Evolutionary conservation across 2,329 filamentous ascomycete genomes (phyloP).

Genomic region (Fusarium pseudograminearum): DNA sequence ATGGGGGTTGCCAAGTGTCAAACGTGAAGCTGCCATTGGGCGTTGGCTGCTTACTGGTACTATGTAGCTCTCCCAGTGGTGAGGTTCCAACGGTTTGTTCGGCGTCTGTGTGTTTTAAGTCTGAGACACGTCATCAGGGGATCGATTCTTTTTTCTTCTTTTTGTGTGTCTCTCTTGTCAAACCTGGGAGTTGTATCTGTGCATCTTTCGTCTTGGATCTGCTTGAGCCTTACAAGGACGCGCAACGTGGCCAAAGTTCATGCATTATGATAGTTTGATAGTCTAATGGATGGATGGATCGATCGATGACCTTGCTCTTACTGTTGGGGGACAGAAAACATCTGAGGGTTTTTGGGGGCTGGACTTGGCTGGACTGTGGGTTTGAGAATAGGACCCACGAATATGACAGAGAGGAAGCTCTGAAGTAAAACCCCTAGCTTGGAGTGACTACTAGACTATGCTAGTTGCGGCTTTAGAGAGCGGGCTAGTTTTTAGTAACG

Average conservation of each 20-base stretch:
- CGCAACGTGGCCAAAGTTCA: not conserved
- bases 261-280: not conserved
- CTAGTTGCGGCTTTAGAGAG: not conserved
- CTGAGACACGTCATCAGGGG: slow-evolving; percentile 36
- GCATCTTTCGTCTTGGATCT: not conserved
- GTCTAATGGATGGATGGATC: not conserved
- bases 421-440: not conserved
- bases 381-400: not conserved
- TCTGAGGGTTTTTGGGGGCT: not conserved
- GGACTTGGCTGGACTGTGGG: not conserved
- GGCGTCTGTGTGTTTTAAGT: slow-evolving; percentile 20
- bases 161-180: not conserved
- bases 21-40: slow-evolving; percentile 6
- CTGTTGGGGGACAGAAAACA: not conserved
- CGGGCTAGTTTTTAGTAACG: not conserved
- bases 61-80: slow-evolving; percentile 8
- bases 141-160: not conserved
- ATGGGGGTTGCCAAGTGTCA: slow-evolving; percentile 7
- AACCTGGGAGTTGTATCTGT: not conserved
- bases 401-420: slow-evolving; percentile 2
- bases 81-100: slow-evolving; percentile 29
- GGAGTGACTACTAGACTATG: not conserved
- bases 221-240: slow-evolving; percentile 1
- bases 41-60: slow-evolving; percentile 8
- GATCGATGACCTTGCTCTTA: not conserved